Percentiles rank a stretch among this genome's conserved stretches.
phyloP scores from a whole-genome alignment of 495 filamentous ascomycete genomes.

The Trichoderma virens region DNA sequence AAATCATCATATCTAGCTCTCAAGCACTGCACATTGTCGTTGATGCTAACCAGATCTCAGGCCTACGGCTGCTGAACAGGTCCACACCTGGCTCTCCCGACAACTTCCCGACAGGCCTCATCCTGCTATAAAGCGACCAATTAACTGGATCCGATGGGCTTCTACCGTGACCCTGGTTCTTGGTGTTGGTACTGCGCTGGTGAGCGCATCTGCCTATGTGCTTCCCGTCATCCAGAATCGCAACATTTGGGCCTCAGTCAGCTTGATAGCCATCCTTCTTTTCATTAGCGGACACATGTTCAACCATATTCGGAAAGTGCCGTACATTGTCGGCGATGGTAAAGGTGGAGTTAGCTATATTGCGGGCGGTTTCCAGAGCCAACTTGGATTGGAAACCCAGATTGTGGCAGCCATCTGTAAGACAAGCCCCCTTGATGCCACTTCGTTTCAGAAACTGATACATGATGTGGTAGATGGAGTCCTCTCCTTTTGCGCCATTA shows the following conservation, averaged over 20 bases:
- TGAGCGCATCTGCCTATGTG: constrained; percentile 73
- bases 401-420: constrained; percentile 93
- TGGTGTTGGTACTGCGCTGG: constrained; percentile 57
- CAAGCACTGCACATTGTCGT: background rate
- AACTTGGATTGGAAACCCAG: constrained; percentile 94
- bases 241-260: constrained; percentile 88
- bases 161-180: constrained; percentile 58
- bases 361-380: constrained; percentile 87
- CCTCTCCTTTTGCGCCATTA: constrained; percentile 86
- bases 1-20: constrained; percentile 21
- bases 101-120: constrained; percentile 69
- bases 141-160: constrained; percentile 76
- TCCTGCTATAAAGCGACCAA: constrained; percentile 68
- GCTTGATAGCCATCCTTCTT: constrained; percentile 80
- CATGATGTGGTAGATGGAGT: constrained; percentile 59
- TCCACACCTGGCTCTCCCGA: constrained; percentile 70
- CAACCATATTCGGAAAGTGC: constrained; percentile 94
- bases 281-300: constrained; percentile 99
- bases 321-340: constrained; percentile 87
- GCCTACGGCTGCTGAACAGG: constrained; percentile 63
- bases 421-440: constrained; percentile 26
- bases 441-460: background rate
- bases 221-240: constrained; percentile 83
- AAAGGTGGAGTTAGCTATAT: constrained; percentile 85
- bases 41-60: constrained; percentile 33